phyloP scores from a whole-genome alignment of 768 basidiomycete species.

The Calocera cornea region DNA sequence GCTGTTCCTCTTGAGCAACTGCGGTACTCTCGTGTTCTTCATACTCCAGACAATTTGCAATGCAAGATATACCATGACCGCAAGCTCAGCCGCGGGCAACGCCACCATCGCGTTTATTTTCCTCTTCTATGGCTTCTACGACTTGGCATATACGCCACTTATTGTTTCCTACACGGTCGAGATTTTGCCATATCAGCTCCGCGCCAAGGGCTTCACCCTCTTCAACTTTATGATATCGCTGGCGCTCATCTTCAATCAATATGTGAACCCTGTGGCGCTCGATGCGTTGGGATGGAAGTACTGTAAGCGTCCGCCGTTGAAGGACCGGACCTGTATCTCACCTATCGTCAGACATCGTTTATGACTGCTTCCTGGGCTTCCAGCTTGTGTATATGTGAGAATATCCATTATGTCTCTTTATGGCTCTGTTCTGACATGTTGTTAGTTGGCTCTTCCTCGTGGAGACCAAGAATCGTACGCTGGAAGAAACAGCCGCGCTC shows the following conservation, averaged over 20 bases:
- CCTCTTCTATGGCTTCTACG: conserved; percentile 66
- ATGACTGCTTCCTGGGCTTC: conserved; percentile 54
- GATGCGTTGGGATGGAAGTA: conserved; percentile 57
- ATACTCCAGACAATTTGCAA: conserved; percentile 29
- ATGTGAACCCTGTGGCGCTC: conserved; percentile 71
- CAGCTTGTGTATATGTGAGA: conserved; percentile 42
- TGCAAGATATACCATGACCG: conserved; percentile 32
- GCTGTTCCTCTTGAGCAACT: conserved; percentile 37
- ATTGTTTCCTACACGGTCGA: conserved; percentile 80
- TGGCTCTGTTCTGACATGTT: background rate
- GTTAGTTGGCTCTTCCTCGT: conserved; percentile 37
- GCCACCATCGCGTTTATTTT: conserved; percentile 75
- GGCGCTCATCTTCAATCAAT: conserved; percentile 80
- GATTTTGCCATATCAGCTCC: conserved; percentile 68
- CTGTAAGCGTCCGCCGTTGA: conserved; percentile 35
- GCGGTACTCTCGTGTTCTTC: conserved; percentile 39
- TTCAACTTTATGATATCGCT: conserved; percentile 68
- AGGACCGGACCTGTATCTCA: background rate
- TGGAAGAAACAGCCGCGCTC: conserved; percentile 6
- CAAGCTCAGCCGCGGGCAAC: conserved; percentile 27
- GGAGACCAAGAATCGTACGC: conserved; percentile 21
- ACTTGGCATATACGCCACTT: conserved; percentile 76
- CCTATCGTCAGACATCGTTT: conserved; percentile 37
- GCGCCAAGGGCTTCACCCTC: conserved; percentile 74
- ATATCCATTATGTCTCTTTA: background rate